phyloP scores from a whole-genome alignment of 768 basidiomycete genomes.

The Russula olivacea region DNA sequence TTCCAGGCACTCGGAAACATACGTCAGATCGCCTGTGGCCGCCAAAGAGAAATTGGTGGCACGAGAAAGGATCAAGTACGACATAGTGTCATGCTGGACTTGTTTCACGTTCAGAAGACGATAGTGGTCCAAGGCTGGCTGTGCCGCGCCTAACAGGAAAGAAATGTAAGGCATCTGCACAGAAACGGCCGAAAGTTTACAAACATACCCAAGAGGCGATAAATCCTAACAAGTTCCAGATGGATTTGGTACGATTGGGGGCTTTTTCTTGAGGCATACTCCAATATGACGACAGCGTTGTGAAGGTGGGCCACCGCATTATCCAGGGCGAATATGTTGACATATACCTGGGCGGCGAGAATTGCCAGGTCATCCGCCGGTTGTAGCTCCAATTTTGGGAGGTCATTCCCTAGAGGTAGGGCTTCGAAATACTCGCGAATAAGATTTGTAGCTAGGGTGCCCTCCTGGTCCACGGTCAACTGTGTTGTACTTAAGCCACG shows the following conservation, averaged over 20 bases:
- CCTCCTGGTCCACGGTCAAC: conserved; percentile 53
- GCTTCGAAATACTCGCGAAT: conserved; percentile 58
- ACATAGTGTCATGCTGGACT: conserved; percentile 84
- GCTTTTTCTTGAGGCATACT: conserved; percentile 66
- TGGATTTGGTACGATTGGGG: conserved; percentile 75
- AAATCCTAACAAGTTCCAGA: conserved; percentile 71
- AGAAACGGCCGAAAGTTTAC: conserved; percentile 9
- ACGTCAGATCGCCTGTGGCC: conserved; percentile 68
- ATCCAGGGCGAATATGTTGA: conserved; percentile 56
- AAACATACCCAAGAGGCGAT: conserved; percentile 65
- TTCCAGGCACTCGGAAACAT: conserved; percentile 69
- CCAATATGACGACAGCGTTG: conserved; percentile 59
- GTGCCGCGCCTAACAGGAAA: conserved; percentile 54
- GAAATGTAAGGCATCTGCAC: not conserved
- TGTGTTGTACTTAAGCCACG: conserved; percentile 46
- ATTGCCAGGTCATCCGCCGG: conserved; percentile 82
- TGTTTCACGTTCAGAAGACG: conserved; percentile 72
- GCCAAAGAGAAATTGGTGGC: conserved; percentile 75
- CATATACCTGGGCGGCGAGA: conserved; percentile 61
- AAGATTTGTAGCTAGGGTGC: conserved; percentile 45
- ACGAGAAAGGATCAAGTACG: conserved; percentile 74
- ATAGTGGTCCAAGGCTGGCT: conserved; percentile 73
- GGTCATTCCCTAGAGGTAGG: conserved; percentile 56
- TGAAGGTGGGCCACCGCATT: conserved; percentile 54
- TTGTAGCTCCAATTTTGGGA: conserved; percentile 76